phyloP scores from a whole-genome alignment of 805 yeast genomes.

The Yamadazyma akitaensis region DNA sequence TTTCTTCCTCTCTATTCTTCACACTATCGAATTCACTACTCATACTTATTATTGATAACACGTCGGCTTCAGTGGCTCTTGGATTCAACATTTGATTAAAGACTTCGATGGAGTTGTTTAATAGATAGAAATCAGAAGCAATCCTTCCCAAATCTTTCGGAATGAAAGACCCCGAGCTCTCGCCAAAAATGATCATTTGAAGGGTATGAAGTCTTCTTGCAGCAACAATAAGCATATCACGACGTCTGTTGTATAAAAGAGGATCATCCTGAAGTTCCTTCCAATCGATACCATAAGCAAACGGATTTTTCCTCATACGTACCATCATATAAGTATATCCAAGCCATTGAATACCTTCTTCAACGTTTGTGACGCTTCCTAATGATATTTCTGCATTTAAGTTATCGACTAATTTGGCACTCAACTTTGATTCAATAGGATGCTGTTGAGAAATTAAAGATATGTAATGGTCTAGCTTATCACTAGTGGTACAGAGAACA shows the following conservation, averaged over 20 bases:
- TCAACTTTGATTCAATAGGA: conserved; percentile 86
- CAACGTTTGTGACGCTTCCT: conserved; percentile 92
- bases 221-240: conserved; percentile 72
- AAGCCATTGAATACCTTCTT: conserved; percentile 96
- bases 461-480: conserved; percentile 82
- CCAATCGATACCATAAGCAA: conserved; percentile 89
- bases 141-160: conserved; percentile 91
- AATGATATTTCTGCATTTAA: conserved; percentile 93
- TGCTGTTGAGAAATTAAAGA: conserved; percentile 88
- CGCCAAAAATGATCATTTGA: conserved; percentile 94
- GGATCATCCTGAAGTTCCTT: conserved; percentile 82
- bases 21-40: conserved; percentile 92
- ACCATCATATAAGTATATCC: conserved; percentile 95
- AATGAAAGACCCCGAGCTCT: conserved; percentile 69
- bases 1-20: conserved; percentile 85
- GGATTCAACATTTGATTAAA: conserved; percentile 85
- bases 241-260: conserved; percentile 63
- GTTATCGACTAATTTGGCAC: conserved; percentile 80
- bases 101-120: conserved; percentile 82
- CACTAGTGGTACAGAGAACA: conserved; percentile 78
- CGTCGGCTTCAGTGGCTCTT: conserved; percentile 86
- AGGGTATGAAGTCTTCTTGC: conserved; percentile 80
- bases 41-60: conserved; percentile 82
- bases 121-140: conserved; percentile 88
- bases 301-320: conserved; percentile 91